A percentile compares a stretch with the other conserved stretches of the same genome.
Evolutionary conservation across 768 basidiomycete genomes (phyloP).

Genomic region (Leccinum rimulosum): DNA sequence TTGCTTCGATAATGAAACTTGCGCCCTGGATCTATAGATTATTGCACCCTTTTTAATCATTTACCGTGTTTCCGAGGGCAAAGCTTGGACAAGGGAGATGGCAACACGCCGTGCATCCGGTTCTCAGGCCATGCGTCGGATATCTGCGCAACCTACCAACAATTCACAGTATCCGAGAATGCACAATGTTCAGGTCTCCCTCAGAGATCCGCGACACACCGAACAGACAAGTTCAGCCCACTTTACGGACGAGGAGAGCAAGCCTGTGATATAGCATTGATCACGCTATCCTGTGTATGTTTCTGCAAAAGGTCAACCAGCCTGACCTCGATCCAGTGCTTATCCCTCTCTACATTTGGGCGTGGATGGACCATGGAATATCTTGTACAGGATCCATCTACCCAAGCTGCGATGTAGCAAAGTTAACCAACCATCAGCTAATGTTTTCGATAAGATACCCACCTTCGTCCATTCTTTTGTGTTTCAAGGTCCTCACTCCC

Average conservation of each 20-base stretch:
- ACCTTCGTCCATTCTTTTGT: neutral
- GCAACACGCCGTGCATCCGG: constrained; percentile 6
- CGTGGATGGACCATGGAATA: neutral
- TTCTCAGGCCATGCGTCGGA: constrained; percentile 13
- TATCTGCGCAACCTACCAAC: constrained; percentile 1
- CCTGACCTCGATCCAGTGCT: neutral
- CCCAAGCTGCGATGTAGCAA: neutral
- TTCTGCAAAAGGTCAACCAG: neutral
- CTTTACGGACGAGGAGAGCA: constrained; percentile 9
- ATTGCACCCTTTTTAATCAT: constrained; percentile 48
- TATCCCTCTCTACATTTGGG: neutral
- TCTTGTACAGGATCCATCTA: neutral
- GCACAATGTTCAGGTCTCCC: constrained; percentile 16
- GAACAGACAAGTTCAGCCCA: constrained; percentile 6
- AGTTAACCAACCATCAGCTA: neutral
- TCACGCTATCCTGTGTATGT: neutral
- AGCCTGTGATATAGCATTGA: constrained; percentile 3
- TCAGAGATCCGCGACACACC: constrained; percentile 5
- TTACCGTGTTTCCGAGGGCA: constrained; percentile 45
- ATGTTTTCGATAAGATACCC: neutral
- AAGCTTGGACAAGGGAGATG: constrained; percentile 37
- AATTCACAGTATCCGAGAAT: neutral
- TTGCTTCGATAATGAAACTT: neutral
- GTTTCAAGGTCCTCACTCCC: neutral
- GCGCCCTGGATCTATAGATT: constrained; percentile 30